These are phyloP conservation scores for Magnaporthiopsis incrustans DNA, from an alignment of 2,329 filamentous ascomycete species.

Conservation along the genomic window DNA sequence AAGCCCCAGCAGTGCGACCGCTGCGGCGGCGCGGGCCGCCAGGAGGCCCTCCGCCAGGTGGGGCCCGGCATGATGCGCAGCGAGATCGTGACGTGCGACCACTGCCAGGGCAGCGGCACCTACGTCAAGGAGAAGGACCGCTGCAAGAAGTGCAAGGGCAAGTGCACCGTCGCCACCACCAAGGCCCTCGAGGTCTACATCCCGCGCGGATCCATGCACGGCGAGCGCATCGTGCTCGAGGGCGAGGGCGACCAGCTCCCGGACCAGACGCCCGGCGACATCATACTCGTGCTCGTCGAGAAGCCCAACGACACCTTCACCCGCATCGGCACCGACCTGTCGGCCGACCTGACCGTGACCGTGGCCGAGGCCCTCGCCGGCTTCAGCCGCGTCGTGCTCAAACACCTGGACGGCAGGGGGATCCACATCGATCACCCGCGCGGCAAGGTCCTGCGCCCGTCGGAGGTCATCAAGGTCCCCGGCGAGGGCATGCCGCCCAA, in stretches of 20 bases:
- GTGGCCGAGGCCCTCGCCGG: slow-evolving; percentile 79
- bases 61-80: slow-evolving; percentile 82
- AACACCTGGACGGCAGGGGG: slow-evolving; percentile 87
- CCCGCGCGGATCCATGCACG: slow-evolving; percentile 75
- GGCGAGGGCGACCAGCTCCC: slow-evolving; percentile 92
- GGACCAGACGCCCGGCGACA: slow-evolving; percentile 83
- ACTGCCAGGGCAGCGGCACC: slow-evolving; percentile 77
- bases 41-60: slow-evolving; percentile 71
- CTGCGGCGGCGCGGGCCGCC: slow-evolving; percentile 73
- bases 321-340: slow-evolving; percentile 76
- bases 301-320: slow-evolving; percentile 74
- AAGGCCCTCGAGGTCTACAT: slow-evolving; percentile 97
- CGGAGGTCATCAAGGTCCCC: slow-evolving; percentile 74
- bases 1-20: slow-evolving; percentile 75
- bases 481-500: slow-evolving; percentile 96
- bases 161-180: slow-evolving; percentile 75
- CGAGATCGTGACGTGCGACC: slow-evolving; percentile 69
- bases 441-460: slow-evolving; percentile 75
- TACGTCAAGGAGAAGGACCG: slow-evolving; percentile 94
- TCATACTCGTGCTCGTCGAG: slow-evolving; percentile 82
- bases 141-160: slow-evolving; percentile 98
- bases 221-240: slow-evolving; percentile 82
- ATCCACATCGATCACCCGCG: slow-evolving; percentile 73
- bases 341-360: slow-evolving; percentile 71
- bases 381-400: slow-evolving; percentile 83